Conservation (phyloP, 495 filamentous ascomycete genomes). For the Astrothelium subdiscretum region DNA sequence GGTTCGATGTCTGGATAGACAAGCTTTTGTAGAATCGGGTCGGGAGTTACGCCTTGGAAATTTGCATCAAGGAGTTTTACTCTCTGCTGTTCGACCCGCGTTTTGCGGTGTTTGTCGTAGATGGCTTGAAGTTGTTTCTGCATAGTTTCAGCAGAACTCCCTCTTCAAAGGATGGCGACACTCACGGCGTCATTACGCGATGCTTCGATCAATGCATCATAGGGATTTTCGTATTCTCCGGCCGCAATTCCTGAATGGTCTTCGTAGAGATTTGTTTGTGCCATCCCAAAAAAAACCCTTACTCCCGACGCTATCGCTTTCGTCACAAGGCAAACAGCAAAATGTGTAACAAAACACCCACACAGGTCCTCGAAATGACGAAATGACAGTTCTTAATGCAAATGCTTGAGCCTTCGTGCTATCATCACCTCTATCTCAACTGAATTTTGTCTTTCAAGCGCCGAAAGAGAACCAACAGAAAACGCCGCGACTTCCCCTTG, state of each 20-base stretch:
- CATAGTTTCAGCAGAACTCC: slow-evolving; percentile 7
- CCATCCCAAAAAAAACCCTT: not conserved
- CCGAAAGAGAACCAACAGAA: too few relatives aligned
- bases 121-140: slow-evolving; percentile 58
- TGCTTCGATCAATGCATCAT: slow-evolving; percentile 56
- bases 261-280: not conserved
- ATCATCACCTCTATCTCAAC: too few relatives aligned
- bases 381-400: not conserved
- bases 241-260: not conserved
- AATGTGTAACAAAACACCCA: not conserved
- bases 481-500: too few relatives aligned
- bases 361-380: not conserved
- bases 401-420: too few relatives aligned
- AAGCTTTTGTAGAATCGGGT: slow-evolving; percentile 61
- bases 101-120: slow-evolving; percentile 61
- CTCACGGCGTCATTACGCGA: slow-evolving; percentile 26
- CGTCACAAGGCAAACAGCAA: not conserved
- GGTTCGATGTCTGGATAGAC: slow-evolving; percentile 48
- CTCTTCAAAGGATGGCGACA: not conserved
- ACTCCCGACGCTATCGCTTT: too few relatives aligned
- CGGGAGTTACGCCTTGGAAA: slow-evolving; percentile 62
- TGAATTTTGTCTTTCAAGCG: too few relatives aligned
- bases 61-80: slow-evolving; percentile 52
- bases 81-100: slow-evolving; percentile 59
- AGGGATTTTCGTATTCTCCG: slow-evolving; percentile 48